Evolutionary conservation across 106 monocot genomes (phyloP).

Genomic region (Allium cepa): DNA sequence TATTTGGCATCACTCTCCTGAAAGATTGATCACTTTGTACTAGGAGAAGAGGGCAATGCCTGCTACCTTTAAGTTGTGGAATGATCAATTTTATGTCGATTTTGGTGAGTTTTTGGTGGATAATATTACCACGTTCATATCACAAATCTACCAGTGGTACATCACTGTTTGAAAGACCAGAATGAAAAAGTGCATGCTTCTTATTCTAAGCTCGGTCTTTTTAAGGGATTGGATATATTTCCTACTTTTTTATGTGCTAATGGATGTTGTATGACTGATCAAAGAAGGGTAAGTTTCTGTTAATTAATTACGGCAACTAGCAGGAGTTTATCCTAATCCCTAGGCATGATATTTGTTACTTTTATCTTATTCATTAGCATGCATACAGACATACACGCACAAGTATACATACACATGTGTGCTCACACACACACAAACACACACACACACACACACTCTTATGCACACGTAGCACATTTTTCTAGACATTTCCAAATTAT

Average conservation of each 20-base stretch:
- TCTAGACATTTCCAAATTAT: not conserved
- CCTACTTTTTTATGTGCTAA: slow-evolving; percentile 41
- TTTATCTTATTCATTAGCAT: not conserved
- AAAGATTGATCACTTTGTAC: slow-evolving; percentile 27
- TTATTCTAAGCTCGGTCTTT: slow-evolving; percentile 37
- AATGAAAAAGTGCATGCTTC: slow-evolving; percentile 35
- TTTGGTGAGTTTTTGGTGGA: slow-evolving; percentile 57
- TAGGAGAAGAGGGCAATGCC: slow-evolving; percentile 38
- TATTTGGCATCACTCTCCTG: not conserved
- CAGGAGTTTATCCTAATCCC: not conserved
- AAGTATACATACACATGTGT: too few species aligned
- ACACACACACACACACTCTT: too few species aligned
- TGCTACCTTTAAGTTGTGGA: slow-evolving; percentile 38
- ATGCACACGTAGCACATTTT: not conserved
- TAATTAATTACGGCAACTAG: not conserved
- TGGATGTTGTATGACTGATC: slow-evolving; percentile 40
- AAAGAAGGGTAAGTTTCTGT: slow-evolving; percentile 25
- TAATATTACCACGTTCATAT: slow-evolving; percentile 43
- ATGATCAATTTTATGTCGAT: slow-evolving; percentile 31
- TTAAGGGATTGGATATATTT: slow-evolving; percentile 50
- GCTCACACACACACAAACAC: too few species aligned
- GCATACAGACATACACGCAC: not conserved
- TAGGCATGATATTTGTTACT: not conserved
- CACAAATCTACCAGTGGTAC: slow-evolving; percentile 30
- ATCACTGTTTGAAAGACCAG: slow-evolving; percentile 25